Evolutionary conservation across 2,329 filamentous ascomycete genomes (phyloP), one percentile per base, ranked within the genome.

Genomic region (Periconia sp.): DNA sequence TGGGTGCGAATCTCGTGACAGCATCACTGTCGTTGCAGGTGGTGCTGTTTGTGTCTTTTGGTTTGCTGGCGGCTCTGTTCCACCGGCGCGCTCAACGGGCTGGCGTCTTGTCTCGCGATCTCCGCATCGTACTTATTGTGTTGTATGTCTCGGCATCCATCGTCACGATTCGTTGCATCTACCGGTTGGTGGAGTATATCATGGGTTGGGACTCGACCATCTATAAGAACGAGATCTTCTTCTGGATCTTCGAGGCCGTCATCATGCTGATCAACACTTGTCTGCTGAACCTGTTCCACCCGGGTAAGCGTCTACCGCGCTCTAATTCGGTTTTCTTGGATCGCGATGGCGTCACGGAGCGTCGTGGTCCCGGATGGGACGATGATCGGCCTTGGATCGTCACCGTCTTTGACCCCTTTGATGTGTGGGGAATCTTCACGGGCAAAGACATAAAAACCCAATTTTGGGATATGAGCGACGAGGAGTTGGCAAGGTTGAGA

Each of bases 231-330:
- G 81, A 85, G 52, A 76, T 76, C 61, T 81, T 78, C 57, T 81
- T 83, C 55, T 84, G 79, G 76, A 69, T 83, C 31, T 82, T 84
- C 53, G 82, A 84, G 58, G 76, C 74, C 5, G 63, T 71, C 2
- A 75, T 82, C 48, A 82, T 84, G 76, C 77, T 81, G 17, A 56
- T 75, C 46, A 82, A 82, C 56, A 80, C 77, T 13, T 72, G 75
- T 5, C 58, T 84, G 48, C 69, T 83, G n/a, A 82, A 82, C 54
- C 51, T 80, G 18, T 81, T 75, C 45, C 81, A 82, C 50, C 81
- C 81, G 0, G 80, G 79, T 37, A 75, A 71, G 33, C 77, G 74
- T 27, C 67, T 84, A 7, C 82, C 82, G 0, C 66, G 66, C 6
- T 79, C 77, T 2, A 78, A 80, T 58, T 79, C 79, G 37, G 70